Conservation (phyloP, 352 stramenopile species). For the Phytopythium helicoides region DNA sequence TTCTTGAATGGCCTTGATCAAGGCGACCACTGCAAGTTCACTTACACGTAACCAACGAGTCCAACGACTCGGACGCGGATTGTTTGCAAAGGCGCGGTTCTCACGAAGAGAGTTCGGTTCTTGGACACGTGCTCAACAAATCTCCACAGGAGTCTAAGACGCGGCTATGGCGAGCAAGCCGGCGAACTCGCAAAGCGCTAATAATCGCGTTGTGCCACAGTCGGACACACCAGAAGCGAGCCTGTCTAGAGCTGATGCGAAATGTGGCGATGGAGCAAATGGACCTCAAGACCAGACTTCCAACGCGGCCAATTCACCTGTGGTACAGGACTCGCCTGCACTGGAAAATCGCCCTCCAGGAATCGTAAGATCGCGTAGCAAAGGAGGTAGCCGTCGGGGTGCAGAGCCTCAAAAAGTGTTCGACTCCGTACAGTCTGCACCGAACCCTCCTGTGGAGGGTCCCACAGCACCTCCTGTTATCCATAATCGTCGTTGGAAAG, state of each 20-base stretch:
- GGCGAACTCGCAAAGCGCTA: background rate
- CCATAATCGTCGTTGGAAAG: constrained; percentile 15
- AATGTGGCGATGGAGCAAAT: background rate
- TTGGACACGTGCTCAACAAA: too few species aligned
- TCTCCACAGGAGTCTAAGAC: too few species aligned
- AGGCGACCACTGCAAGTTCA: too few species aligned
- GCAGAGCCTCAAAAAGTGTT: background rate
- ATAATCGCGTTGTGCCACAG: constrained; percentile 5
- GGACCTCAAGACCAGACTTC: background rate
- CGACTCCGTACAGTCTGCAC: background rate
- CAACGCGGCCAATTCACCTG: background rate
- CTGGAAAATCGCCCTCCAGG: background rate
- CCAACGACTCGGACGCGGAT: too few species aligned
- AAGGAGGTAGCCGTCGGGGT: background rate
- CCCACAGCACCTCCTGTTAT: background rate
- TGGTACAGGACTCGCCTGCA: background rate
- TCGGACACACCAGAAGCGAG: background rate
- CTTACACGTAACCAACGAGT: too few species aligned
- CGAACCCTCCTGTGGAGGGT: background rate
- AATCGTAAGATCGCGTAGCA: background rate
- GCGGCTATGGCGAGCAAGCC: constrained; percentile 3
- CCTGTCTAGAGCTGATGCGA: background rate
- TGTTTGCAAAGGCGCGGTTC: too few species aligned
- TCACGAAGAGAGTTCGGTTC: too few species aligned
- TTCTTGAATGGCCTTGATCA: too few species aligned